These are phyloP conservation scores for Verticillium nonalfalfae DNA, from an alignment of 2,329 filamentous ascomycete genomes.

Conservation along the genomic window DNA sequence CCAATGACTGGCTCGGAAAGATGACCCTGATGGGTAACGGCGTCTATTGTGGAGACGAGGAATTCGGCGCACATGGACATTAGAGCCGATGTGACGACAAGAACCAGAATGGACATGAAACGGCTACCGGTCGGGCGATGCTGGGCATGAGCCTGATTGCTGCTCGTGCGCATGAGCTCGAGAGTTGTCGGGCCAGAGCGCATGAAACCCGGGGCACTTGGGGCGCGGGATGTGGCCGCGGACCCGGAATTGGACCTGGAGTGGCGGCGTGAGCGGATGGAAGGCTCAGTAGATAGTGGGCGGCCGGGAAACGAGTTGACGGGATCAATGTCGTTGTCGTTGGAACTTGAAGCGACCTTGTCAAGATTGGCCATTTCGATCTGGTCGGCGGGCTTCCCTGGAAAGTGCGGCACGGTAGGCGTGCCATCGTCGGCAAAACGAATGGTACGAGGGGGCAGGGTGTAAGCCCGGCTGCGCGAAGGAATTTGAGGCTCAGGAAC, in stretches of 20 bases:
- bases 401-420: background rate
- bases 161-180: slow-evolving; percentile 9
- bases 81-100: slow-evolving; percentile 46
- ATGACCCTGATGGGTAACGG: slow-evolving; percentile 39
- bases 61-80: slow-evolving; percentile 57
- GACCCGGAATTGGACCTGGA: slow-evolving; percentile 19
- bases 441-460: slow-evolving; percentile 16
- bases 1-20: slow-evolving; percentile 54
- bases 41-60: slow-evolving; percentile 52
- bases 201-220: slow-evolving; percentile 11
- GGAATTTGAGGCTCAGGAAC: background rate
- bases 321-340: slow-evolving; percentile 2
- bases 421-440: slow-evolving; percentile 18
- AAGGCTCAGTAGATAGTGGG: slow-evolving; percentile 13
- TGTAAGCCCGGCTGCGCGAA: background rate
- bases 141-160: background rate
- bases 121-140: background rate
- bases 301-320: background rate
- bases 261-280: slow-evolving; percentile 12
- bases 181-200: slow-evolving; percentile 13
- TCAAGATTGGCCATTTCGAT: slow-evolving; percentile 5
- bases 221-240: slow-evolving; percentile 12
- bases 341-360: background rate
- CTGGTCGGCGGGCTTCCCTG: background rate
- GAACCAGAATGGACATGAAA: slow-evolving; percentile 38